Evolutionary conservation across 768 basidiomycete species (phyloP), one percentile per base, ranked within the genome.

Genomic region (Terana coerulea): DNA sequence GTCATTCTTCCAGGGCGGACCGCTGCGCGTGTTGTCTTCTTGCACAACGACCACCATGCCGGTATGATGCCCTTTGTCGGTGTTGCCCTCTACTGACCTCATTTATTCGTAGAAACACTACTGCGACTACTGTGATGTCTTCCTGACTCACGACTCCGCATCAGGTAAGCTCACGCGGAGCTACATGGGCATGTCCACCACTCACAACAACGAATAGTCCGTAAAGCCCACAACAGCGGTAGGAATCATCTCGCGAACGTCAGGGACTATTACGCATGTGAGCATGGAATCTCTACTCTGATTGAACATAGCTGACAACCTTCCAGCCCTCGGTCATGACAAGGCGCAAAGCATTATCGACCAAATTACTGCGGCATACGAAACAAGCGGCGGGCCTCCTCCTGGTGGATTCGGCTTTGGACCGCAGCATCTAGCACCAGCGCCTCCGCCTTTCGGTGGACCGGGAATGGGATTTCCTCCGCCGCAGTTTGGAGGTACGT

Each of bases 301-400:
- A 39, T 41, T 17, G 15, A 5, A 30, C 29, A 4, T 6, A 33
- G 10, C 46, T 34, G 15, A 44, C 37, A 14, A 12, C n/a, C 14
- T 5, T 33, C 17, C 60, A 91, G 88, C 88, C 1, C 80, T 91
- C 50, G 88, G 88, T 50, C 93, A 98, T 70, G 95, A 98, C 78
- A 95, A 95, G 69, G 95, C 95, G 15, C 97, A 99, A 69, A 92
- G 74, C 61, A 93, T 98, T 67, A 98, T 99, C 66, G 95, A 99
- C 79, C 91, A 95, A 69, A 98, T 99, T 69, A 95, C 93, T 31
- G 84, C 88, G 19, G 85, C 89, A 22, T 97, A 95, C 64, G 95
- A 98, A 70, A 80, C 78, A 25, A 84, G 88, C 36, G 84, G 85
- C 46, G 88, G 88, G 2, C 91, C 90, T 34, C 91, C 91, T 58